Evolutionary conservation across 257 asterid species (phyloP), one percentile per base, ranked within the genome.

Genomic region (Rauvolfia tetraphylla): DNA sequence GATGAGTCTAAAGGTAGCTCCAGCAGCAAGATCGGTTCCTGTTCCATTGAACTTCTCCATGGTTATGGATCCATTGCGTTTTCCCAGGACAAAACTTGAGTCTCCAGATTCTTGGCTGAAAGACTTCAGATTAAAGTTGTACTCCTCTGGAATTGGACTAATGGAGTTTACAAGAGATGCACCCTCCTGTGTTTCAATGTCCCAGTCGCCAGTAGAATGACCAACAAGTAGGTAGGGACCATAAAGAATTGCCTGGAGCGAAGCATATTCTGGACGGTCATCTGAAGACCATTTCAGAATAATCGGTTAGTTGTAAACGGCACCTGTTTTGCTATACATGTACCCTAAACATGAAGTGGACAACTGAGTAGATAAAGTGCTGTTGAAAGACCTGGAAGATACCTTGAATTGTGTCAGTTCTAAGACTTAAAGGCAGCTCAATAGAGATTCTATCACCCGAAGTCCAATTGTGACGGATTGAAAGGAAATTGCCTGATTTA

Each of bases 211-310:
- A 18, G 48, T 72, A 11, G 96, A 69, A 0, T 86, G 87, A 27
- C 95, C 99, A 9, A 92, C 97, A 5, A 95, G 97, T 74, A 92
- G 96, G 87, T 95, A 95, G 69, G 83, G n/a, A n/a, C n/a, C n/a
- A n/a, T n/a, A n/a, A n/a, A n/a, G n/a, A n/a, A n/a, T n/a, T n/a
- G n/a, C n/a, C n/a, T n/a, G n/a, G n/a, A n/a, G n/a, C n/a, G n/a
- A n/a, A n/a, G n/a, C n/a, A n/a, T n/a, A n/a, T n/a, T n/a, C n/a
- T n/a, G n/a, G n/a, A n/a, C n/a, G n/a, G n/a, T n/a, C n/a, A n/a
- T n/a, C n/a, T n/a, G n/a, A 51, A 73, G 48, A 67, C 29, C 65
- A 61, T 62, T 34, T 71, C 39, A 80, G 59, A 74, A 46, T 18
- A 76, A 41, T 73, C 38, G 8, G 17, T 82, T 41, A 84, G 84